Evolutionary conservation across 805 yeast genomes (phyloP).

Genomic region (Priceomyces medius): DNA sequence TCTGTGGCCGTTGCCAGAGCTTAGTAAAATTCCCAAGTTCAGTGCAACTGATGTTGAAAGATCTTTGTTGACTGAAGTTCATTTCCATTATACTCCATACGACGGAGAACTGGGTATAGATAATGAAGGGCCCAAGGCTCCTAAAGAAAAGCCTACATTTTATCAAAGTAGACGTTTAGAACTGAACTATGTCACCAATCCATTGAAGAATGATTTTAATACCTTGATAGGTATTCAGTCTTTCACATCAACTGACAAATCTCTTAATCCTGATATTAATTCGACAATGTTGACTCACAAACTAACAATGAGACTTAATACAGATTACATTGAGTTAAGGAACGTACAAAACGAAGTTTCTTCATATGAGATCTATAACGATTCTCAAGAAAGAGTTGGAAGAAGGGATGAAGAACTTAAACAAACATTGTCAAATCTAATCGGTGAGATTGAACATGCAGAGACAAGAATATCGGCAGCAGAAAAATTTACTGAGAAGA

Average conservation of each 20-base stretch:
- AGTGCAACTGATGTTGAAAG: constrained; percentile 75
- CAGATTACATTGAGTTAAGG: constrained; percentile 42
- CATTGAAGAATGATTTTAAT: constrained; percentile 52
- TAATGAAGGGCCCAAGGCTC: constrained; percentile 10
- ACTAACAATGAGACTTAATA: constrained; percentile 55
- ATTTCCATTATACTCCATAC: constrained; percentile 54
- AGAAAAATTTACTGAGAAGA: constrained; percentile 30
- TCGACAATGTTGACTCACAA: constrained; percentile 56
- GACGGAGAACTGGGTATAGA: constrained; percentile 38
- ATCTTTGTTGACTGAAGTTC: constrained; percentile 72
- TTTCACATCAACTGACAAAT: constrained; percentile 28
- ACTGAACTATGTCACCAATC: constrained; percentile 69
- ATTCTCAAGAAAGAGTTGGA: constrained; percentile 39
- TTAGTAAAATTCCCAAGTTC: constrained; percentile 61
- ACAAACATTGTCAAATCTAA: constrained; percentile 45
- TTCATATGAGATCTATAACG: constrained; percentile 29
- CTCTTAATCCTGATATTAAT: constrained; percentile 27
- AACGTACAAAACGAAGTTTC: constrained; percentile 44
- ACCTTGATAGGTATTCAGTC: constrained; percentile 51
- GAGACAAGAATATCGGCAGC: constrained; percentile 35
- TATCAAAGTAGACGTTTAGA: constrained; percentile 63
- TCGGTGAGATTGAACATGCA: constrained; percentile 45
- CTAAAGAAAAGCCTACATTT: constrained; percentile 32
- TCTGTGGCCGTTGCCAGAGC: constrained; percentile 80
- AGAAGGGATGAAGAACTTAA: constrained; percentile 44